Conservation (phyloP, 352 stramenopile genomes). For the Phytopythium vexans region DNA sequence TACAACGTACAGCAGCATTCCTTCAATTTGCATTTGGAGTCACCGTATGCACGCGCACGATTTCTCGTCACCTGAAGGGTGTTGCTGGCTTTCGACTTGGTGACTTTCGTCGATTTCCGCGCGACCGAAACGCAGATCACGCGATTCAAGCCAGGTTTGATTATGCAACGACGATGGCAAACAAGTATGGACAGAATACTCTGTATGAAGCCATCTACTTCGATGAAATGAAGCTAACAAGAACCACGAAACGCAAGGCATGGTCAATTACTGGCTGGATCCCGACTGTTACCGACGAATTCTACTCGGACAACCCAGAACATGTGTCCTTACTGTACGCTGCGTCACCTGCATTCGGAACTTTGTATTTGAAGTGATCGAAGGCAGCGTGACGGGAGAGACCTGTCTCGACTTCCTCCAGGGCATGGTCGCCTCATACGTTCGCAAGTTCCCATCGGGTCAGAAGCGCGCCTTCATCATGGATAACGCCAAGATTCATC, state of each 20-base stretch:
- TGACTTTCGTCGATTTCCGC: background rate
- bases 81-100: background rate
- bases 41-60: background rate
- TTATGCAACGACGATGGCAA: background rate
- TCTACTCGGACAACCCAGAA: background rate
- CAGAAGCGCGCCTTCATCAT: background rate
- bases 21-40: background rate
- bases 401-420: background rate
- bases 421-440: background rate
- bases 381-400: background rate
- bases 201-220: background rate
- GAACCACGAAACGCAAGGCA: background rate
- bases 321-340: background rate
- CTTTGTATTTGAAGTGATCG: background rate
- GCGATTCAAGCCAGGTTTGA: background rate
- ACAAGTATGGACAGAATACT: slow-evolving; percentile 1
- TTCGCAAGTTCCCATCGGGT: background rate
- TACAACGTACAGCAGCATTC: background rate
- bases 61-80: background rate
- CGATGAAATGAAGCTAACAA: background rate
- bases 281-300: background rate
- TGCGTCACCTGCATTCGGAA: background rate
- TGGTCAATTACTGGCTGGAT: background rate
- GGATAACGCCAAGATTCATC: background rate
- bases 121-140: background rate